Evolutionary conservation across 192 early-diverging fungal species (phyloP).

Genomic region (Coemansia sp.): DNA sequence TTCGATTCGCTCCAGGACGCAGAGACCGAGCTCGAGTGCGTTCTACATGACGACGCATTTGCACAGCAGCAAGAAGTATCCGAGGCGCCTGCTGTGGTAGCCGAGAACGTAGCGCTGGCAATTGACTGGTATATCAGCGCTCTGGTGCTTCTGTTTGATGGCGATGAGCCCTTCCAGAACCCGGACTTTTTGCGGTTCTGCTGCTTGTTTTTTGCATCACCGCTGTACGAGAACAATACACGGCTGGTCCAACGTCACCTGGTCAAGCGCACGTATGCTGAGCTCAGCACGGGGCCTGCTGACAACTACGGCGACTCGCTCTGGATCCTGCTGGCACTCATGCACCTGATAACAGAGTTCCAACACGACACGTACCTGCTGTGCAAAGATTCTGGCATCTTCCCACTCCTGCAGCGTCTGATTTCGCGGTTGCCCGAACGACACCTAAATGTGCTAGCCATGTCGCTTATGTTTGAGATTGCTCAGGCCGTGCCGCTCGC

Average conservation of each 20-base stretch:
- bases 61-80: conserved; percentile 2
- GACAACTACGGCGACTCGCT: conserved; percentile 25
- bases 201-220: conserved; percentile 55
- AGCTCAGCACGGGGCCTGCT: conserved; percentile 27
- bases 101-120: conserved; percentile 50
- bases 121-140: conserved; percentile 52
- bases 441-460: conserved; percentile 47
- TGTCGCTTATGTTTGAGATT: conserved; percentile 57
- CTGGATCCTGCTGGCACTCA: conserved; percentile 47
- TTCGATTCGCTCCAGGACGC: conserved; percentile 48
- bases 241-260: conserved; percentile 51
- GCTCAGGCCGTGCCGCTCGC: conserved; percentile 46
- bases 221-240: conserved; percentile 52
- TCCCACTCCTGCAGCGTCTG: conserved; percentile 44
- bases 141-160: conserved; percentile 39
- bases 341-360: conserved; percentile 49
- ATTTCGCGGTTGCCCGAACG: conserved; percentile 22
- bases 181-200: conserved; percentile 46
- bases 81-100: conserved; percentile 18
- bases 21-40: conserved; percentile 40
- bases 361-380: conserved; percentile 41
- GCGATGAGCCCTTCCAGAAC: conserved; percentile 53
- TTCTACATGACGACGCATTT: conserved; percentile 46
- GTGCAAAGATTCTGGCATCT: conserved; percentile 49
- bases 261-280: conserved; percentile 50